Evolutionary conservation across 176 grass and related monocot genomes (phyloP).

Genomic region (Rhynchospora breviuscula): DNA sequence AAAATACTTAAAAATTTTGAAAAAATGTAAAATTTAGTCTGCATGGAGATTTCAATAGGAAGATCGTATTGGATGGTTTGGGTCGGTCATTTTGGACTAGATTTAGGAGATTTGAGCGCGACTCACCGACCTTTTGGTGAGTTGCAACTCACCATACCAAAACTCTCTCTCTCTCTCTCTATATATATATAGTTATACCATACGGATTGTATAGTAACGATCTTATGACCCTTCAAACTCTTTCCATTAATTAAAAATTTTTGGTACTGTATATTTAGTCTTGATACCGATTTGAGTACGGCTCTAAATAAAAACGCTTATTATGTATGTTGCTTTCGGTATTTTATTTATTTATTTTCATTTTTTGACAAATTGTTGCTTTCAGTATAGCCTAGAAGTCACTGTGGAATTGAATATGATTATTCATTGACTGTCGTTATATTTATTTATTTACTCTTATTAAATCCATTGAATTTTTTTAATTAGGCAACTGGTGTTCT

Average conservation of each 20-base stretch:
- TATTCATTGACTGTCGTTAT: not conserved
- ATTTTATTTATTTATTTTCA: too few relatives aligned
- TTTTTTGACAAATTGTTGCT: not conserved
- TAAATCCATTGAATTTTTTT: not conserved
- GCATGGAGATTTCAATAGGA: too few relatives aligned
- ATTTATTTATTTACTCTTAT: not conserved
- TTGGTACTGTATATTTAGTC: not conserved
- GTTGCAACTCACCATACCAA: too few relatives aligned
- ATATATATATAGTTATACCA: not conserved
- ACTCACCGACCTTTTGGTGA: too few relatives aligned
- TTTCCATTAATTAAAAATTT: not conserved
- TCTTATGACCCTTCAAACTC: not conserved
- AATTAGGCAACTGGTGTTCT: not conserved
- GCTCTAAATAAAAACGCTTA: not conserved
- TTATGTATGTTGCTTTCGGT: too few relatives aligned
- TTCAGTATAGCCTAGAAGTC: not conserved
- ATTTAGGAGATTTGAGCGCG: too few relatives aligned
- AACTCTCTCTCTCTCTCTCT: too few relatives aligned
- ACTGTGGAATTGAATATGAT: constrained; percentile 4
- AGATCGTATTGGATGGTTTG: too few relatives aligned
- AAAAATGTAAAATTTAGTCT: too few relatives aligned
- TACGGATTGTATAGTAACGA: not conserved
- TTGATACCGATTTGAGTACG: constrained; percentile 5
- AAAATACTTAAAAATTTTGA: too few relatives aligned
- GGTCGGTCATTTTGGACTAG: too few relatives aligned